Conservation (phyloP, 2,329 filamentous ascomycete species). For the Catunica adiposa region DNA sequence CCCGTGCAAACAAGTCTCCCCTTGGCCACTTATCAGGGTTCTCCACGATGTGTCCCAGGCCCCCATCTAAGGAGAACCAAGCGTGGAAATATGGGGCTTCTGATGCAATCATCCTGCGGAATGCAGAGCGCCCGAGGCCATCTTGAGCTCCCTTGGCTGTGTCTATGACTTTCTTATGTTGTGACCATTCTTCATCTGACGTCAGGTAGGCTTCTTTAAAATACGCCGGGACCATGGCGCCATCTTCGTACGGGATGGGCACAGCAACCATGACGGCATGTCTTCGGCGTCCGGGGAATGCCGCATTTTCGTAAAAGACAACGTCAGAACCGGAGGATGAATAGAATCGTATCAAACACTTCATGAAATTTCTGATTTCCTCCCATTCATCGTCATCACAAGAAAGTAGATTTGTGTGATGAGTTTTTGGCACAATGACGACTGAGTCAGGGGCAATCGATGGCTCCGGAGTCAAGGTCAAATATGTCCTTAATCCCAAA, state of each 20-base stretch:
- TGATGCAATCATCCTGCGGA: constrained; percentile 67
- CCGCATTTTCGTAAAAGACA: constrained; percentile 95
- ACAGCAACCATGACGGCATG: constrained; percentile 79
- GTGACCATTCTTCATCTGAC: constrained; percentile 82
- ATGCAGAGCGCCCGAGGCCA: constrained; percentile 63
- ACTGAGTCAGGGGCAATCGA: constrained; percentile 72
- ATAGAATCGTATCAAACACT: constrained; percentile 83
- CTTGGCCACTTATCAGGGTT: constrained; percentile 70
- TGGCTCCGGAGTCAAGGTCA: constrained; percentile 79
- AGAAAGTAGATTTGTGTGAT: constrained; percentile 80
- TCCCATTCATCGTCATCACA: constrained; percentile 99
- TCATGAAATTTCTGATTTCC: constrained; percentile 98
- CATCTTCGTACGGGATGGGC: constrained; percentile 79
- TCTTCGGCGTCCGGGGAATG: constrained; percentile 55
- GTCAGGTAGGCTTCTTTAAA: constrained; percentile 87
- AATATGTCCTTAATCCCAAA: constrained; percentile 67
- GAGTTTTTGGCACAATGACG: constrained; percentile 75
- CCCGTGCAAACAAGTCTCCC: constrained; percentile 82
- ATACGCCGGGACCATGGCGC: constrained; percentile 80
- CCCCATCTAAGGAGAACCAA: constrained; percentile 87
- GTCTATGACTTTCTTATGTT: constrained; percentile 89
- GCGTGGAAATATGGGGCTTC: constrained; percentile 98
- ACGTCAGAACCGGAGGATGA: constrained; percentile 84
- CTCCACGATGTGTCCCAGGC: constrained; percentile 83
- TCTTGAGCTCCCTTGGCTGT: constrained; percentile 48